phyloP scores from a whole-genome alignment of 345 rosid species.

The Brassica cretica region DNA sequence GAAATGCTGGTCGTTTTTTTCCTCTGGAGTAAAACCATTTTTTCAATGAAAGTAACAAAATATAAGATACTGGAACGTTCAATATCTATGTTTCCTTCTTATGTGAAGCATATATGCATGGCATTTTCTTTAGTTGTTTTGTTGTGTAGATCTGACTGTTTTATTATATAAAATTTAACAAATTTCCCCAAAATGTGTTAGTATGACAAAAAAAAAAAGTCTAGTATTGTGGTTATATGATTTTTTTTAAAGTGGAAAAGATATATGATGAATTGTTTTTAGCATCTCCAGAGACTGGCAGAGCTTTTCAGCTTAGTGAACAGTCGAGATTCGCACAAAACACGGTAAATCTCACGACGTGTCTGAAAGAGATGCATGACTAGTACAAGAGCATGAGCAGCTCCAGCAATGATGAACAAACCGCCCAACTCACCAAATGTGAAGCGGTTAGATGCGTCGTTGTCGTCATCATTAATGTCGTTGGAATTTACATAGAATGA shows the following conservation, averaged over 20 bases:
- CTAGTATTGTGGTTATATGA: neutral
- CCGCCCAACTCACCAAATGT: neutral
- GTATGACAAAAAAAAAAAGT: neutral
- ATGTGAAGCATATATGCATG: neutral
- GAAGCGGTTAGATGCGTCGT: neutral
- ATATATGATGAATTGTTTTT: no score
- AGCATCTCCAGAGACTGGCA: neutral
- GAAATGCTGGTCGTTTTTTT: slow-evolving; percentile 74
- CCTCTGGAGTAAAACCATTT: slow-evolving; percentile 62
- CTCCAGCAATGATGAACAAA: neutral
- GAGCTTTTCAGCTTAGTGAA: neutral
- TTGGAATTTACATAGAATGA: neutral
- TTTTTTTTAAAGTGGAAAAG: neutral
- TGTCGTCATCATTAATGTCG: neutral
- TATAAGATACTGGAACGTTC: neutral
- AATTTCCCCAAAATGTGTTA: neutral
- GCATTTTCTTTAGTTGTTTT: neutral
- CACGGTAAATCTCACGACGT: neutral
- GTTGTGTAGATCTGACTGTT: neutral
- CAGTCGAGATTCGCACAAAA: neutral
- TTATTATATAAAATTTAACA: no score
- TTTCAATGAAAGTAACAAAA: slow-evolving; percentile 16
- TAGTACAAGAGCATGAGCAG: neutral
- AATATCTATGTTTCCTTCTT: neutral
- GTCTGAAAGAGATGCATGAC: neutral